phyloP scores from a whole-genome alignment of 2,329 filamentous ascomycete species.

The Colletotrichum sojae region DNA sequence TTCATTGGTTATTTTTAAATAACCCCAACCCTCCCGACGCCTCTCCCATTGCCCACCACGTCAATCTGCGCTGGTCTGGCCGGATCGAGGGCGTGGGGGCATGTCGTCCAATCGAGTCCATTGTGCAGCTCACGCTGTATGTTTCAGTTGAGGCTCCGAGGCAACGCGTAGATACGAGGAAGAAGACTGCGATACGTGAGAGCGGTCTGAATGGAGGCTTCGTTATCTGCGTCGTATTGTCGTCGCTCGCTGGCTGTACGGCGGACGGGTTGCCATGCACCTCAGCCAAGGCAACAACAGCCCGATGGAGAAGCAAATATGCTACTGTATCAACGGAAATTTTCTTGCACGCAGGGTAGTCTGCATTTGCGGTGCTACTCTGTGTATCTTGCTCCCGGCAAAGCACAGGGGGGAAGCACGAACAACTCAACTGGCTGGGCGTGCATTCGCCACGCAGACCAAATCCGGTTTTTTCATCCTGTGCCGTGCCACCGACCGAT shows the following conservation, averaged over 20 bases:
- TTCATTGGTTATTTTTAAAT: conserved; percentile 27
- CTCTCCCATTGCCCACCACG: conserved; percentile 25
- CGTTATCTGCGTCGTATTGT: conserved; percentile 4
- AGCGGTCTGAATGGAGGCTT: neutral
- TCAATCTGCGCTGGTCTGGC: conserved; percentile 27
- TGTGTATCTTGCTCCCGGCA: neutral
- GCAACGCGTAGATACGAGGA: neutral
- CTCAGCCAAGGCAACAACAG: conserved; percentile 5
- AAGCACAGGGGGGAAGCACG: neutral
- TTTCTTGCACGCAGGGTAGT: conserved; percentile 6
- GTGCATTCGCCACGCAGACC: conserved; percentile 19
- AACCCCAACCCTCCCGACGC: conserved; percentile 29
- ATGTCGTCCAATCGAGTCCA: conserved; percentile 32
- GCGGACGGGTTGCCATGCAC: conserved; percentile 2
- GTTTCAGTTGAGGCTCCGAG: conserved; percentile 21
- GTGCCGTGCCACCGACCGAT: conserved; percentile 3
- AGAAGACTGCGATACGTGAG: neutral
- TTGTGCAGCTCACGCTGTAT: conserved; percentile 2
- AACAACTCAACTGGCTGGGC: conserved; percentile 3
- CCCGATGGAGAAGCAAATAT: neutral
- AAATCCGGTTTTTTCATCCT: neutral
- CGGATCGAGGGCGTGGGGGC: neutral
- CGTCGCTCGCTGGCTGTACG: neutral
- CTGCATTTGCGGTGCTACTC: conserved; percentile 7
- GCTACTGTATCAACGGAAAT: neutral